phyloP scores from a whole-genome alignment of 2,329 filamentous ascomycete genomes.

The Plenodomus tracheiphilus region DNA sequence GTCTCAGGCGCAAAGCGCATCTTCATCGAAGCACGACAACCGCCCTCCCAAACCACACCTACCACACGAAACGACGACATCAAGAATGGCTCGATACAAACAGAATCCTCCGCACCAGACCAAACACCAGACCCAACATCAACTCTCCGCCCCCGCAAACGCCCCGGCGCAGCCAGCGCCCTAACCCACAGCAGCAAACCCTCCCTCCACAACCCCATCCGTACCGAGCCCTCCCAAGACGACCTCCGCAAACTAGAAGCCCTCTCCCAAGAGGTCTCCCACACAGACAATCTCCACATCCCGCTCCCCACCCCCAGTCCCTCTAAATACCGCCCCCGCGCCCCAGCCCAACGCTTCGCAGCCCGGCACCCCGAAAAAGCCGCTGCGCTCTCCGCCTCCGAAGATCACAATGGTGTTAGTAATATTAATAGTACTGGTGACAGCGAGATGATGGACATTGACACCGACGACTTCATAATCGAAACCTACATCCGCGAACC shows the following conservation, averaged over 20 bases:
- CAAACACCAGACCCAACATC: conserved; percentile 8
- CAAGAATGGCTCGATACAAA: conserved; percentile 1
- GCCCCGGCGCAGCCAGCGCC: conserved; percentile 31
- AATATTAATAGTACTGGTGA: neutral
- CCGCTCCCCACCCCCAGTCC: conserved; percentile 7
- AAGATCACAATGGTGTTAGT: conserved; percentile 1
- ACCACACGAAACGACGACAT: neutral
- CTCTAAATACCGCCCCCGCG: conserved; percentile 42
- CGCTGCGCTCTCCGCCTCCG: conserved; percentile 15
- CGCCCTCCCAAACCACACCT: too few relatives aligned
- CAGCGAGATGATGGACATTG: conserved; percentile 41
- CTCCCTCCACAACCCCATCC: conserved; percentile 7
- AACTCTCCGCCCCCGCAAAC: conserved; percentile 26
- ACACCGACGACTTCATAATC: conserved; percentile 60
- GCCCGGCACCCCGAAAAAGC: conserved; percentile 38
- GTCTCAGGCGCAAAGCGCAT: conserved; percentile 21
- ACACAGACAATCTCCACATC: conserved; percentile 19
- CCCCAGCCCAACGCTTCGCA: conserved; percentile 37
- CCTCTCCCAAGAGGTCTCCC: conserved; percentile 38
- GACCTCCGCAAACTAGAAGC: conserved; percentile 38
- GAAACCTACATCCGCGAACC: conserved; percentile 62
- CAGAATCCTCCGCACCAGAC: conserved; percentile 5
- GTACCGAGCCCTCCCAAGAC: conserved; percentile 23
- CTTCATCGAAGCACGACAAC: conserved; percentile 19
- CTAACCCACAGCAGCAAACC: conserved; percentile 11